phyloP scores from a whole-genome alignment of 2,329 filamentous ascomycete species.

The Ampelomyces quisqualis region DNA sequence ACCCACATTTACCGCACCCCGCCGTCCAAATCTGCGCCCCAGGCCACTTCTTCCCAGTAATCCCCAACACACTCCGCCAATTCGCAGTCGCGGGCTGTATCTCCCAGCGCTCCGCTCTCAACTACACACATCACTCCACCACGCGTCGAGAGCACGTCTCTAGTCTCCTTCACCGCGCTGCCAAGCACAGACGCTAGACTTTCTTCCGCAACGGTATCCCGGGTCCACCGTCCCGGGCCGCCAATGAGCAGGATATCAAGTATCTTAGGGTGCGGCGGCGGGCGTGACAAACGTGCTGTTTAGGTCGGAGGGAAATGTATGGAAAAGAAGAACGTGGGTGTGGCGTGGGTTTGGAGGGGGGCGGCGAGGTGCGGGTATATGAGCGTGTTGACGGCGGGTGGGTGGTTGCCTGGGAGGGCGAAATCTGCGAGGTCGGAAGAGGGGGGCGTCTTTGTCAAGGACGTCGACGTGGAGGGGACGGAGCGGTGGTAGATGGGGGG shows the following conservation, averaged over 20 bases:
- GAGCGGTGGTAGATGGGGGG: conserved; percentile 1
- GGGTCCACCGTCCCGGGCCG: conserved; percentile 42
- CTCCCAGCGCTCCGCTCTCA: conserved; percentile 39
- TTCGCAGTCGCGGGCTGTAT: conserved; percentile 47
- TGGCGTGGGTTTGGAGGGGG: conserved; percentile 22
- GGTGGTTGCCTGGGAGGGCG: conserved; percentile 46
- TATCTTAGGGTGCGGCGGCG: no score
- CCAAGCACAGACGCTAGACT: conserved; percentile 43
- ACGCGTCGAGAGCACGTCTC: conserved; percentile 44
- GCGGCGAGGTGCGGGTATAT: conserved; percentile 12
- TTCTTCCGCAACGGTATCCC: conserved; percentile 30
- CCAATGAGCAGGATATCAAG: conserved; percentile 47
- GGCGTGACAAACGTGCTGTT: conserved; percentile 36
- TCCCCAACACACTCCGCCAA: conserved; percentile 26
- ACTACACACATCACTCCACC: conserved; percentile 46
- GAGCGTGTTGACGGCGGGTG: conserved; percentile 18
- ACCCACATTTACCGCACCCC: conserved; percentile 43
- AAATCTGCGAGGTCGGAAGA: conserved; percentile 46
- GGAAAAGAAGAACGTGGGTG: conserved; percentile 44
- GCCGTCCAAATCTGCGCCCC: conserved; percentile 45
- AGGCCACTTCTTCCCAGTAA: conserved; percentile 34
- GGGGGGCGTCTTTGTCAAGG: conserved; percentile 44
- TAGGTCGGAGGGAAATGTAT: conserved; percentile 37
- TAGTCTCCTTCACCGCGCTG: conserved; percentile 40
- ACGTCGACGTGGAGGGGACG: conserved; percentile 44